Conservation (phyloP, 345 rosid genomes). For the Rhizophora mangle region DNA sequence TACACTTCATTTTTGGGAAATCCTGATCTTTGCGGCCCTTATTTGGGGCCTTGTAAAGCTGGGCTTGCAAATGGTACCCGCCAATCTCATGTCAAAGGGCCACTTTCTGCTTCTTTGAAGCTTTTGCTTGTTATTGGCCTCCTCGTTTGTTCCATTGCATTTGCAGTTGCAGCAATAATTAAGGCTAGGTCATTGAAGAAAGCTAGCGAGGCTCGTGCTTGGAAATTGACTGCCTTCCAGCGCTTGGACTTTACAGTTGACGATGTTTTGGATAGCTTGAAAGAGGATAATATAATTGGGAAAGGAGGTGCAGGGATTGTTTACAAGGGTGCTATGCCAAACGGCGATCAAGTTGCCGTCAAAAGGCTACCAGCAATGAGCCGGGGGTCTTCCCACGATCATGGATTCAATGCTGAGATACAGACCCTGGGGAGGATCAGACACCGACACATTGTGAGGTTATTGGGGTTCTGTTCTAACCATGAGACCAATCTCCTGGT, state of each 20-base stretch:
- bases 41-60: conserved; percentile 72
- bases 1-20: conserved; percentile 85
- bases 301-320: conserved; percentile 97
- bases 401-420: conserved; percentile 93
- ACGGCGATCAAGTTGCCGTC: conserved; percentile 75
- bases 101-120: conserved; percentile 76
- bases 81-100: conserved; percentile 54
- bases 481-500: conserved; percentile 88
- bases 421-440: conserved; percentile 87
- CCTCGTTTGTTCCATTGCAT: conserved; percentile 77
- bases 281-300: conserved; percentile 88
- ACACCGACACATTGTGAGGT: conserved; percentile 79
- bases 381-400: conserved; percentile 91
- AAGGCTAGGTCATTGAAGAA: conserved; percentile 79
- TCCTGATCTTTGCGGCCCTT: conserved; percentile 79
- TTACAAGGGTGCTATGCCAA: conserved; percentile 75
- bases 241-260: conserved; percentile 82
- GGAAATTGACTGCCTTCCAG: conserved; percentile 97
- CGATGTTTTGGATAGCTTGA: conserved; percentile 73
- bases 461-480: conserved; percentile 82
- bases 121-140: conserved; percentile 73
- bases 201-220: conserved; percentile 77
- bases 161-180: conserved; percentile 76
- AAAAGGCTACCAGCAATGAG: conserved; percentile 75
- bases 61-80: conserved; percentile 49